Conservation (phyloP, 768 basidiomycete genomes). For the Leccinum incarnatum region DNA sequence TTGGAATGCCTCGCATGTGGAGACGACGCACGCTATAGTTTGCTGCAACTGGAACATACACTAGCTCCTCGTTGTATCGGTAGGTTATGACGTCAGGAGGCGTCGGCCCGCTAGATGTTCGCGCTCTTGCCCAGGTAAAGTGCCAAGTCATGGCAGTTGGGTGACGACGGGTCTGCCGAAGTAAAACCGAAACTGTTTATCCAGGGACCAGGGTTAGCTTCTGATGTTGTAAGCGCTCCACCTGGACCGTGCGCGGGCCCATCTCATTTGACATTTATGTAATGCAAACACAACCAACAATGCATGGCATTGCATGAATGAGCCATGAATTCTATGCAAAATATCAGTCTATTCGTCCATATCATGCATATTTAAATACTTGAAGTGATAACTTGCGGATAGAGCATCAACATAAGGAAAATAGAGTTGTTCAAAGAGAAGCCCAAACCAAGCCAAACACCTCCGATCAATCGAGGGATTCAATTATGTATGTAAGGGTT, state of each 20-base stretch:
- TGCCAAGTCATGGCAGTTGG: not conserved
- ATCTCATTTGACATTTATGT: not conserved
- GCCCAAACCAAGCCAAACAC: too few relatives aligned
- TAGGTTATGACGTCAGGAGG: slow-evolving; percentile 48
- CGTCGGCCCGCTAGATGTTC: not conserved
- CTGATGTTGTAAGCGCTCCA: not conserved
- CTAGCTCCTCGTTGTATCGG: slow-evolving; percentile 40
- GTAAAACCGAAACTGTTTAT: not conserved
- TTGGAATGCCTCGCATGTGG: not conserved
- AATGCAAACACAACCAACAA: not conserved
- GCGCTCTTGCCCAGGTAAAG: not conserved
- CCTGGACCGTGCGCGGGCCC: not conserved
- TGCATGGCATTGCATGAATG: not conserved
- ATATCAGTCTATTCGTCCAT: not conserved
- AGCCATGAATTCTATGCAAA: not conserved
- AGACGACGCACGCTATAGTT: slow-evolving; percentile 40
- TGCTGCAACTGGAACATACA: slow-evolving; percentile 48
- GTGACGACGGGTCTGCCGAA: not conserved
- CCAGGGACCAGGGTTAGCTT: not conserved
- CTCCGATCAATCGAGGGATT: too few relatives aligned
- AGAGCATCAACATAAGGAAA: too few relatives aligned
- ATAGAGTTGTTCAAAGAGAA: too few relatives aligned
- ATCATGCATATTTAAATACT: not conserved
- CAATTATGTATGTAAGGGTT: too few relatives aligned
- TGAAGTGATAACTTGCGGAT: not conserved